phyloP scores from a whole-genome alignment of 192 early-diverging fungal genomes.

The Haplosporangium gracile region DNA sequence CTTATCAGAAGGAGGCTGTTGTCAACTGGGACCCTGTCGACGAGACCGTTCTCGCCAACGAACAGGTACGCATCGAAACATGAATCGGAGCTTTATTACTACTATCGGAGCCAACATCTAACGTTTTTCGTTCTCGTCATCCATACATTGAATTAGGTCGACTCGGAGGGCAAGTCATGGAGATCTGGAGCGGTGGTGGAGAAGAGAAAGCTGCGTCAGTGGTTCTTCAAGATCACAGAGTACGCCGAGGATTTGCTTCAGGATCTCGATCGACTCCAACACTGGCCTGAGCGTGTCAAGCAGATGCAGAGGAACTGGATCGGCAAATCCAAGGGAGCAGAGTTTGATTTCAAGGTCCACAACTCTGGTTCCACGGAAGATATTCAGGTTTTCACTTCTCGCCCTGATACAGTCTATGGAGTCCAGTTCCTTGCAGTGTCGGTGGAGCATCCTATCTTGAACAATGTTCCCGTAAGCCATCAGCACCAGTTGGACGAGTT shows the following conservation, averaged over 20 bases:
- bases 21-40: constrained; percentile 99
- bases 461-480: constrained; percentile 35
- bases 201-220: constrained; percentile 86
- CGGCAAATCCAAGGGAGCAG: constrained; percentile 85
- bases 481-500: constrained; percentile 24
- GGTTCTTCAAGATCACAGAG: constrained; percentile 92
- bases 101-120: not conserved
- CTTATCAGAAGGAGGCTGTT: constrained; percentile 89
- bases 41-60: constrained; percentile 95
- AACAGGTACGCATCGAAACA: constrained; percentile 72
- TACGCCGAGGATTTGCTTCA: constrained; percentile 86
- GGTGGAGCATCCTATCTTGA: constrained; percentile 72
- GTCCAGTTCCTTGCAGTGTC: constrained; percentile 80
- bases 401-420: constrained; percentile 83
- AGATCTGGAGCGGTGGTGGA: constrained; percentile 94
- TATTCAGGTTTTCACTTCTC: constrained; percentile 81
- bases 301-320: constrained; percentile 95
- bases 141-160: constrained; percentile 69
- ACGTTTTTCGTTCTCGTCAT: not conserved
- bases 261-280: constrained; percentile 77
- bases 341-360: constrained; percentile 72
- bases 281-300: constrained; percentile 94
- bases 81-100: not conserved
- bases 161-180: constrained; percentile 88
- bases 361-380: not conserved